Percentiles rank a stretch among this genome's conserved stretches.
Evolutionary conservation across 805 yeast species (phyloP).

Genomic region (Metschnikowia colocasiae): DNA sequence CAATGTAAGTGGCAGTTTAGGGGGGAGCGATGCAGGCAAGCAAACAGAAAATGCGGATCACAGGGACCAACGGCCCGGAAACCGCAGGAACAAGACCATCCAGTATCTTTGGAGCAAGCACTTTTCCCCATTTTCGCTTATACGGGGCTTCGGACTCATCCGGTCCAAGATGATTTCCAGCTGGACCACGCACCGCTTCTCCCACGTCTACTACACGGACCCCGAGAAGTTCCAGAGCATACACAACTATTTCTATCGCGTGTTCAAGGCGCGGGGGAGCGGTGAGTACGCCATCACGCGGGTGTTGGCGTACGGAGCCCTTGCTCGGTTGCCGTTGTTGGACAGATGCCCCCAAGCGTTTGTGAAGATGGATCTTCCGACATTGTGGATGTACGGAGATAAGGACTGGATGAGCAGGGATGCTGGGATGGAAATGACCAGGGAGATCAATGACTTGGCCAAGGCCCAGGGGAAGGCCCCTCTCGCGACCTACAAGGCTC

Average conservation of each 20-base stretch:
- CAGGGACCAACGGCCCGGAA: neutral
- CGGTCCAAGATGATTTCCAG: constrained; percentile 47
- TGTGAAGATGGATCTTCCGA: constrained; percentile 42
- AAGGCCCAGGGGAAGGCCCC: constrained; percentile 7
- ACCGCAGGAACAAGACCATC: constrained; percentile 29
- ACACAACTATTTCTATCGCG: constrained; percentile 53
- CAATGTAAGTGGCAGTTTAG: neutral
- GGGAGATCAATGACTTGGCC: constrained; percentile 21
- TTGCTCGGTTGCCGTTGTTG: constrained; percentile 52
- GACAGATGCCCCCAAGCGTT: constrained; percentile 45
- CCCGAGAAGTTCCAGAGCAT: constrained; percentile 36
- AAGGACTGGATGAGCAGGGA: constrained; percentile 67
- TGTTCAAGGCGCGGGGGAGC: constrained; percentile 53
- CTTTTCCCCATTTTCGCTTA: constrained; percentile 51
- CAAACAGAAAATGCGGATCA: neutral
- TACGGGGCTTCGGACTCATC: constrained; percentile 51
- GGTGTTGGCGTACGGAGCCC: constrained; percentile 56
- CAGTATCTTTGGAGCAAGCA: constrained; percentile 48
- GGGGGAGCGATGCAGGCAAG: neutral
- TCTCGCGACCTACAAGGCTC: constrained; percentile 25
- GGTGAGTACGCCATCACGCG: constrained; percentile 66
- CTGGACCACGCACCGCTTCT: constrained; percentile 51
- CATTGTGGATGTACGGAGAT: constrained; percentile 64
- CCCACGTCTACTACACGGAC: constrained; percentile 37
- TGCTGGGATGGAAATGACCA: constrained; percentile 44